phyloP scores from a whole-genome alignment of 768 basidiomycete genomes.

The Phaeolepiota aurea region DNA sequence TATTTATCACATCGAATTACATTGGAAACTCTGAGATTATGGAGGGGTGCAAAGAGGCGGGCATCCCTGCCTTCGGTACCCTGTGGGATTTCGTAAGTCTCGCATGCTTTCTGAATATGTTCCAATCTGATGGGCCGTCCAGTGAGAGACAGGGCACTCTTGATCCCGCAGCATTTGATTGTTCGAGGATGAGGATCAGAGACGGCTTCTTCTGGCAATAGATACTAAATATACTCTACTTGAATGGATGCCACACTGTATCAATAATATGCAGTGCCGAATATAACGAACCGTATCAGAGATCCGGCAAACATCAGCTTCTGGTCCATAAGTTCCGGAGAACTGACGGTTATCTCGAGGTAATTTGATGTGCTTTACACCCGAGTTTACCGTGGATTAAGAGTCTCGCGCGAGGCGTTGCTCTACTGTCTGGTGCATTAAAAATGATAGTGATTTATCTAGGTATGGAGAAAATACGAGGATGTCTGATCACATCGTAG shows the following conservation, averaged over 20 bases:
- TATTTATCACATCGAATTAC: constrained; percentile 82
- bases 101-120: neutral
- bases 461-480: too few relatives aligned
- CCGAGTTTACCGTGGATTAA: neutral
- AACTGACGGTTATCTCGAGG: neutral
- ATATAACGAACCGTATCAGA: constrained; percentile 10
- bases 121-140: constrained; percentile 9
- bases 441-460: too few relatives aligned
- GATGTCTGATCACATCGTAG: too few relatives aligned
- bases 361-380: neutral
- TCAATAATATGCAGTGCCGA: constrained; percentile 19
- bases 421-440: too few relatives aligned
- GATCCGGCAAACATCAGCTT: constrained; percentile 1
- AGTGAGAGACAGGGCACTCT: constrained; percentile 11
- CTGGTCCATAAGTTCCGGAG: neutral
- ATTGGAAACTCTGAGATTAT: constrained; percentile 74
- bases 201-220: constrained; percentile 15
- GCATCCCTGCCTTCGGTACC: constrained; percentile 62
- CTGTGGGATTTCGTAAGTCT: constrained; percentile 58
- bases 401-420: neutral
- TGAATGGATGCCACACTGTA: constrained; percentile 20
- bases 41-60: constrained; percentile 64
- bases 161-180: constrained; percentile 13
- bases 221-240: constrained; percentile 16
- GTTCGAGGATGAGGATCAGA: constrained; percentile 12